Conservation (phyloP, 2,329 filamentous ascomycete species). For the Scedosporium minutisporum region DNA sequence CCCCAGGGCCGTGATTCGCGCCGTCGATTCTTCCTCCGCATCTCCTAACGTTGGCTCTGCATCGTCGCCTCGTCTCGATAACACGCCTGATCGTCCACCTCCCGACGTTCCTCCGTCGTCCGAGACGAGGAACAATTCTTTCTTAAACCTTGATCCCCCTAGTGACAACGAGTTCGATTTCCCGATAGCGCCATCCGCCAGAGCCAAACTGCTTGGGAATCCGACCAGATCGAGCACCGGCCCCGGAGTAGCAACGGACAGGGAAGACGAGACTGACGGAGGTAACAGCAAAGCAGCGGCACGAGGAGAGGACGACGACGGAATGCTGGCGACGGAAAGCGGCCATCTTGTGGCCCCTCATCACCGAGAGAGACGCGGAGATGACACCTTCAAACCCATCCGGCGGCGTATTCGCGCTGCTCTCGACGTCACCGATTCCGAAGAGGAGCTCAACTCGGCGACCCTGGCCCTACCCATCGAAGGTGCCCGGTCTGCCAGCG, state of each 20-base stretch:
- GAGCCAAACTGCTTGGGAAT: not conserved
- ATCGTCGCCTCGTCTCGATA: conserved; percentile 15
- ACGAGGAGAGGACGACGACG: not conserved
- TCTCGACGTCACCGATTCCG: conserved; percentile 19
- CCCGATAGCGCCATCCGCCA: not conserved
- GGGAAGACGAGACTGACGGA: not conserved
- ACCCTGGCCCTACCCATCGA: conserved; percentile 34
- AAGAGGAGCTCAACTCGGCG: conserved; percentile 24
- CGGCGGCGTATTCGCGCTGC: conserved; percentile 11
- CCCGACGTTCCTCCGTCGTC: conserved; percentile 20
- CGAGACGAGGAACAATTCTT: conserved; percentile 33
- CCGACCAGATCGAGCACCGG: not conserved
- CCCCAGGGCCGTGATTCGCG: conserved; percentile 59
- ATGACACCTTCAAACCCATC: conserved; percentile 19
- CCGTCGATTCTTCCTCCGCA: conserved; percentile 42
- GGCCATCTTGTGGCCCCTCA: not conserved
- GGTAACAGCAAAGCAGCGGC: not conserved
- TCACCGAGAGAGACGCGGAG: conserved; percentile 3
- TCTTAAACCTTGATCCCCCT: conserved; percentile 36
- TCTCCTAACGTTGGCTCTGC: conserved; percentile 13
- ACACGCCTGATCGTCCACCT: conserved; percentile 24
- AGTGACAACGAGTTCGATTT: conserved; percentile 37
- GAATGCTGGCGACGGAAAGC: not conserved
- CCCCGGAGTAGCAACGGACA: not conserved
- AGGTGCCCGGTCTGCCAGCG: conserved; percentile 24